Base-by-base conservation (phyloP, 805 yeast species). In the Candida nemodendra region DNA sequence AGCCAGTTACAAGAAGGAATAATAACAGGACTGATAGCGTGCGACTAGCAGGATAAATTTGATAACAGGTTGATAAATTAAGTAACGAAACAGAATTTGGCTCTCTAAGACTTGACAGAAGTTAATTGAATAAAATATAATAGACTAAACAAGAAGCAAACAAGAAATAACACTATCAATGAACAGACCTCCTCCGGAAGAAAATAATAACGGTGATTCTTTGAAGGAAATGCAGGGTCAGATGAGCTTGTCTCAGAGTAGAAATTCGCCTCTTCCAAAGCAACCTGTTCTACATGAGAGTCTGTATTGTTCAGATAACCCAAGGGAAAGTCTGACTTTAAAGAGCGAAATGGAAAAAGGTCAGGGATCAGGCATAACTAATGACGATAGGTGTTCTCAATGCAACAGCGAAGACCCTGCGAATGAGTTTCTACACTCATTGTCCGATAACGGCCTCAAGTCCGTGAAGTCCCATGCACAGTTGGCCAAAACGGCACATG, bases 401-500 rank as follows among this genome's bases (percentile, higher is more conserved):
- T n/a, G n/a, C n/a, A n/a, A n/a, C n/a, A n/a, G n/a, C n/a, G n/a
- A 13, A 5, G 39, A 42, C 9, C 34, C 46, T 19, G 36, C 58
- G 4, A 45, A 49, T 15, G 43, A 53, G 9, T 27, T 54, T 15
- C 30, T 54, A 22, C 42, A 47, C 13, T 38, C 42, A 13, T 39
- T 57, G n/a, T 54, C 57, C 4, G 42, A 46, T 17, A 74, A 66
- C 26, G 76, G 74, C 31, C 58, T 81, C 34, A 69, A 72, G 40
- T 66, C 74, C 2, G 84, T 79, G 24, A 72, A 72, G 38, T 78
- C 87, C 1, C 93, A 85, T 60, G 80, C 85, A 7, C 84, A 83
- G 52, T 64, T 84, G 49, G 86, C 89, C 2, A 82, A 84, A 45
- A 82, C 91, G 7, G 93, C 89, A 4, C 83, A 84, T 56, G 89